These are phyloP conservation scores for Eremomyces bilateralis DNA, from an alignment of 495 filamentous ascomycete species.

Conservation along the genomic window DNA sequence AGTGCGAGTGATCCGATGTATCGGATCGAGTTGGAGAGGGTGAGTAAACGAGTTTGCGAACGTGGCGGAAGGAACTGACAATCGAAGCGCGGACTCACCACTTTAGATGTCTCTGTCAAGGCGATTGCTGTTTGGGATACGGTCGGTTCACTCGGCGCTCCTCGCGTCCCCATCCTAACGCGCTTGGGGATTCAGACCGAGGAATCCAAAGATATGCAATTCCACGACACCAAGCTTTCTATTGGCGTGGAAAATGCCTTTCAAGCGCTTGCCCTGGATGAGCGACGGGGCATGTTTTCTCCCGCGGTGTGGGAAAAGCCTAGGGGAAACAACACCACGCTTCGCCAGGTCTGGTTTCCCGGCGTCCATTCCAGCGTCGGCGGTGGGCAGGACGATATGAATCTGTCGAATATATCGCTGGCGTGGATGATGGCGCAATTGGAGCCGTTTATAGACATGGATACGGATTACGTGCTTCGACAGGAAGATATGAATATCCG, in stretches of 20 bases:
- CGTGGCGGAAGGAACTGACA: background rate
- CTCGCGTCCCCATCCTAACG: conserved; percentile 1
- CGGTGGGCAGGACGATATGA: conserved; percentile 34
- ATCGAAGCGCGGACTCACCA: conserved; percentile 11
- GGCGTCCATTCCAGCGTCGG: conserved; percentile 47
- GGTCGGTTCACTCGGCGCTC: conserved; percentile 8
- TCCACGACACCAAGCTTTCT: conserved; percentile 37
- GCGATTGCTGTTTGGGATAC: conserved; percentile 22
- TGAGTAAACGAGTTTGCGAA: conserved; percentile 27
- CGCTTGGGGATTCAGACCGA: conserved; percentile 8
- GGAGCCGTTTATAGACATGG: conserved; percentile 34
- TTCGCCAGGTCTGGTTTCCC: conserved; percentile 57
- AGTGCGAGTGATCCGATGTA: conserved; percentile 20
- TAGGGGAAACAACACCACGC: conserved; percentile 15
- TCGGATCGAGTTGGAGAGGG: conserved; percentile 18
- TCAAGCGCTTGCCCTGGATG: conserved; percentile 54
- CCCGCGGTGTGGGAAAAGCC: conserved; percentile 42
- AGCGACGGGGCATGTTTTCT: conserved; percentile 37
- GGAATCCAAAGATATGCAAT: conserved; percentile 29
- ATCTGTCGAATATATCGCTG: conserved; percentile 41
- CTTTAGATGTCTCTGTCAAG: conserved; percentile 16
- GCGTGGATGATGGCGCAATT: conserved; percentile 60
- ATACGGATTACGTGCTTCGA: conserved; percentile 30
- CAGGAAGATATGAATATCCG: conserved; percentile 23
- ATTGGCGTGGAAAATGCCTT: conserved; percentile 43